phyloP scores from a whole-genome alignment of 768 basidiomycete species.

The Pulveroboletus frians region DNA sequence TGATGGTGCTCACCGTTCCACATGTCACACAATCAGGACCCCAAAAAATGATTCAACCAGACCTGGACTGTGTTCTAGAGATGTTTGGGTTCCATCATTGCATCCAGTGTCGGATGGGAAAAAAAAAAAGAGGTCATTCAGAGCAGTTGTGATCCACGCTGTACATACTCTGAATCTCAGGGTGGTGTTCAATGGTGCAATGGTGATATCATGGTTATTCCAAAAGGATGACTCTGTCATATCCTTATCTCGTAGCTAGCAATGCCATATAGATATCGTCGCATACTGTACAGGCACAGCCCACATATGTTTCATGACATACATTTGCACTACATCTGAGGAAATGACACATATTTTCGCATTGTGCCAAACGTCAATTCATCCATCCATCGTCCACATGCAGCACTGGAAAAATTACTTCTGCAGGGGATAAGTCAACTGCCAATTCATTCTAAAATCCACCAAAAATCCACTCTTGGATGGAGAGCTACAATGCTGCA shows the following conservation, averaged over 20 bases:
- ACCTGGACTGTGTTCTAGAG: neutral
- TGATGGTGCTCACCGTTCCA: slow-evolving; percentile 7
- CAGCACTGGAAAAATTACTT: neutral
- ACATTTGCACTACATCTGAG: slow-evolving; percentile 5
- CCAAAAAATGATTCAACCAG: slow-evolving; percentile 1
- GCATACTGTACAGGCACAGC: neutral
- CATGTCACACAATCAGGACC: slow-evolving; percentile 3
- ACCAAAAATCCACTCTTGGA: slow-evolving; percentile 8
- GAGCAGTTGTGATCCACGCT: neutral
- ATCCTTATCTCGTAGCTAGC: neutral
- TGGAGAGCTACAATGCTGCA: neutral
- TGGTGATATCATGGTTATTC: neutral
- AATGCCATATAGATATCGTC: neutral
- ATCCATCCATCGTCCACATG: slow-evolving; percentile 1
- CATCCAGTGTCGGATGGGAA: no score
- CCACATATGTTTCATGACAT: neutral
- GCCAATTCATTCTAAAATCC: slow-evolving; percentile 1
- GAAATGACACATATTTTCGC: slow-evolving; percentile 8
- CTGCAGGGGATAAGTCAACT: slow-evolving; percentile 8
- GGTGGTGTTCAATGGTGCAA: neutral
- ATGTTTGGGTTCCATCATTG: neutral
- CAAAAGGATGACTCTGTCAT: neutral
- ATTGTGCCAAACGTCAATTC: neutral
- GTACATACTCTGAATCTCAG: no score
- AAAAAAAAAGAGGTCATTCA: neutral